Conservation (phyloP, 1,139 yeast genomes). For the Entelexis paramagnoliae region DNA sequence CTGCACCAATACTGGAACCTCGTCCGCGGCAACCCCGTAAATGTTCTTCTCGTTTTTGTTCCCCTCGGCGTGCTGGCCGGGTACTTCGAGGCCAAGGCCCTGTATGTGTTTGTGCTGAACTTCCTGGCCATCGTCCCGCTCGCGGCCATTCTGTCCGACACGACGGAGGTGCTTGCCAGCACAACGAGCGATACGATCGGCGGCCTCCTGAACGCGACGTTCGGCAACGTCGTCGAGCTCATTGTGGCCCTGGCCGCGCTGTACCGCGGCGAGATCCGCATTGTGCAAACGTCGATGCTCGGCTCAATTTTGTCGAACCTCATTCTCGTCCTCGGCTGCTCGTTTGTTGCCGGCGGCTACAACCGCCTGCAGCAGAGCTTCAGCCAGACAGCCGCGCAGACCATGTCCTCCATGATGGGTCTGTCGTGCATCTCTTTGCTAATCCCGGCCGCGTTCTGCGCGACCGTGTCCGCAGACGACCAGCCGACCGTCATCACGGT, state of each 20-base stretch:
- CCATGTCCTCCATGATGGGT: slow-evolving; percentile 90
- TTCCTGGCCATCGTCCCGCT: slow-evolving; percentile 86
- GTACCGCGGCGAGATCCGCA: slow-evolving; percentile 72
- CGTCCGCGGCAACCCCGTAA: slow-evolving; percentile 36
- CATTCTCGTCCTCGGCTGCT: slow-evolving; percentile 84
- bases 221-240: slow-evolving; percentile 89
- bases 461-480: slow-evolving; percentile 40
- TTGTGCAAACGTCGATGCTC: slow-evolving; percentile 91
- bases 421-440: slow-evolving; percentile 78
- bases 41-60: slow-evolving; percentile 65
- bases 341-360: slow-evolving; percentile 87
- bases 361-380: slow-evolving; percentile 77
- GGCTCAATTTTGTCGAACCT: slow-evolving; percentile 86
- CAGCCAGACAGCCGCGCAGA: slow-evolving; percentile 94
- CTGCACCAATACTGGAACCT: slow-evolving; percentile 11
- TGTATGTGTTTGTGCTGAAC: slow-evolving; percentile 57
- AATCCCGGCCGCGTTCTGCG: slow-evolving; percentile 93
- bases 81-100: slow-evolving; percentile 45
- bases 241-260: slow-evolving; percentile 89
- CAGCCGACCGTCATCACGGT: slow-evolving; percentile 48
- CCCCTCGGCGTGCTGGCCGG: slow-evolving; percentile 82
- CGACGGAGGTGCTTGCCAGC: slow-evolving; percentile 85
- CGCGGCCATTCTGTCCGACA: slow-evolving; percentile 79
- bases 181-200: slow-evolving; percentile 83
- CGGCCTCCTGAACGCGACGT: slow-evolving; percentile 87